Percentiles rank a stretch among this genome's conserved stretches.
Conservation (phyloP, 441 rosid genomes). For the Corymbia citriodora region DNA sequence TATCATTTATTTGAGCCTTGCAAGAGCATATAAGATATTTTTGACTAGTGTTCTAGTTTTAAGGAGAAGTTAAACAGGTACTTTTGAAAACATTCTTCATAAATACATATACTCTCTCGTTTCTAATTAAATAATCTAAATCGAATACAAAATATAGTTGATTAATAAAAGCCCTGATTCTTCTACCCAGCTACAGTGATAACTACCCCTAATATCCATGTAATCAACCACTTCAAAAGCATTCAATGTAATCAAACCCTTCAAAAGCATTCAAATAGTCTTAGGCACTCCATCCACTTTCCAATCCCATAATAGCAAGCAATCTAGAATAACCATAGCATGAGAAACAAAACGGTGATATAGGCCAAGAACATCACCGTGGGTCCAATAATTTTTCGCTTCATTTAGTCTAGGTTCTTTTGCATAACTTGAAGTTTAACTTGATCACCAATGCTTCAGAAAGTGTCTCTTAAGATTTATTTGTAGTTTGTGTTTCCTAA, state of each 20-base stretch:
- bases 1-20: background rate
- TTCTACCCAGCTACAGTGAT: background rate
- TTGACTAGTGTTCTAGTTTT: background rate
- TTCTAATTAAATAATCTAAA: background rate
- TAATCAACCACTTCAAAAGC: too few relatives aligned
- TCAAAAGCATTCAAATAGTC: background rate
- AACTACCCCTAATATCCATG: background rate
- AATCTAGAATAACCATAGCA: background rate
- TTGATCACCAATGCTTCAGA: background rate
- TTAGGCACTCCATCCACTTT: background rate
- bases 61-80: background rate
- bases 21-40: background rate
- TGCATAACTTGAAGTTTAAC: too few relatives aligned
- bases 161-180: background rate
- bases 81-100: background rate
- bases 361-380: background rate
- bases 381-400: background rate
- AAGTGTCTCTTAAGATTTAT: too few relatives aligned
- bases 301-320: background rate
- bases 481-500: too few relatives aligned
- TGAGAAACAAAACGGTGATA: background rate
- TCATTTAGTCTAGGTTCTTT: background rate
- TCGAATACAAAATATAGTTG: too few relatives aligned
- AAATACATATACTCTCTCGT: background rate
- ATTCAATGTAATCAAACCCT: too few relatives aligned